Evolutionary conservation across 192 early-diverging fungal species (phyloP).

Genomic region (Coemansia aciculifera): DNA sequence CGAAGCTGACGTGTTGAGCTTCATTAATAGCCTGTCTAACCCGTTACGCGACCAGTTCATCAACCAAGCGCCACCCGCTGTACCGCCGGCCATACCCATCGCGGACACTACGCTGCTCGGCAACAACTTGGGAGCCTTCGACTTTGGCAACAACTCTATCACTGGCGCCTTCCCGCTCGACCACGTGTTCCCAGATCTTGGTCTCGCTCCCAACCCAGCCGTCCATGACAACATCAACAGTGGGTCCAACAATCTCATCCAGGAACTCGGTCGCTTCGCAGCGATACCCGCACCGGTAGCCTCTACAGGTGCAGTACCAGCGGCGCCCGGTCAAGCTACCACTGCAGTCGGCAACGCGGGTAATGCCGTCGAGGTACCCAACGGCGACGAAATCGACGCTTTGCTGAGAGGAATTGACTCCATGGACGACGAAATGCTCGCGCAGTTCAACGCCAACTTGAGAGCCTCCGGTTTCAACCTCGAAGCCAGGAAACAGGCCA

Average conservation of each 20-base stretch:
- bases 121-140: neutral
- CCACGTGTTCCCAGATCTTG: neutral
- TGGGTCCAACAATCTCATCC: too few relatives aligned
- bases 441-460: neutral
- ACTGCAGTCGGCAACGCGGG: neutral
- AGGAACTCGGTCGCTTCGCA: too few relatives aligned
- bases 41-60: neutral
- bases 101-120: neutral
- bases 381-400: neutral
- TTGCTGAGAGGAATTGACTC: neutral
- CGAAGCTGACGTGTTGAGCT: neutral
- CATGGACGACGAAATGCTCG: neutral
- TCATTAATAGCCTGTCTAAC: neutral
- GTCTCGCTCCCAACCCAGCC: neutral
- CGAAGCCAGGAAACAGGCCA: neutral
- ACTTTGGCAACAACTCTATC: too few relatives aligned
- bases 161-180: neutral
- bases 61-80: neutral
- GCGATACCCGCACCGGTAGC: too few relatives aligned
- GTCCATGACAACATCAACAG: neutral
- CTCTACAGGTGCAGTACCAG: too few relatives aligned
- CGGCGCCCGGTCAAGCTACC: too few relatives aligned
- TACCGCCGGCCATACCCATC: neutral
- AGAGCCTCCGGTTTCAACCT: neutral
- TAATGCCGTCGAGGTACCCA: neutral